Conservation (phyloP, 768 basidiomycete species). For the Tulasnella sp. region DNA sequence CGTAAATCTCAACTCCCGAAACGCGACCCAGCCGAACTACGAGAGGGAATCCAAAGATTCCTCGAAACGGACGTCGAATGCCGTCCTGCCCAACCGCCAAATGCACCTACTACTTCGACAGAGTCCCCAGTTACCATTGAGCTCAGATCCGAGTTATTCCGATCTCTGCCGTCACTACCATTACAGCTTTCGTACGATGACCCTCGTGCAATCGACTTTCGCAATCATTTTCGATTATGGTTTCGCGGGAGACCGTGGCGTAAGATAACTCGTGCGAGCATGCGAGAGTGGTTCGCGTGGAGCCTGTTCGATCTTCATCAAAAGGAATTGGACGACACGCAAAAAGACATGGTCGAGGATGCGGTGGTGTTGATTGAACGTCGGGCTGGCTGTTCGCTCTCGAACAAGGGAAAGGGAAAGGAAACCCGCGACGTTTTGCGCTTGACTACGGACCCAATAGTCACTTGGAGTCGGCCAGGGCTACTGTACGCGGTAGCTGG, state of each 20-base stretch:
- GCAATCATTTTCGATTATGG: constrained; percentile 33
- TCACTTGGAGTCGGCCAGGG: constrained; percentile 56
- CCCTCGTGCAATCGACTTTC: constrained; percentile 54
- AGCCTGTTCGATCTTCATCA: constrained; percentile 58
- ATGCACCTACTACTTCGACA: neutral
- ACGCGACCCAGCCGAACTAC: constrained; percentile 49
- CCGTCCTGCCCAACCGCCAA: constrained; percentile 24
- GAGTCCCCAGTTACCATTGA: neutral
- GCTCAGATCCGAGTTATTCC: constrained; percentile 36
- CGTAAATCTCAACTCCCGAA: constrained; percentile 40
- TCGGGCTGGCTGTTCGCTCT: constrained; percentile 56
- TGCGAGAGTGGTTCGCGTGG: constrained; percentile 77
- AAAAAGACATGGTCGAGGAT: constrained; percentile 47
- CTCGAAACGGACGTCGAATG: constrained; percentile 54
- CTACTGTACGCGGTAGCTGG: constrained; percentile 41
- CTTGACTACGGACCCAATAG: constrained; percentile 71
- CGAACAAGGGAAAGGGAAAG: constrained; percentile 45
- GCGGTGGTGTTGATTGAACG: constrained; percentile 58
- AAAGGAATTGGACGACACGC: constrained; percentile 41
- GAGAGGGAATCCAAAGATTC: constrained; percentile 50
- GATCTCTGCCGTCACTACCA: constrained; percentile 45
- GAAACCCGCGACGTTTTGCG: constrained; percentile 47
- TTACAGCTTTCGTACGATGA: constrained; percentile 46
- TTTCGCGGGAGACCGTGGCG: constrained; percentile 72
- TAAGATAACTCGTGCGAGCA: constrained; percentile 52